Conservation (phyloP, 768 basidiomycete species). For the Russula griseocarnosa region DNA sequence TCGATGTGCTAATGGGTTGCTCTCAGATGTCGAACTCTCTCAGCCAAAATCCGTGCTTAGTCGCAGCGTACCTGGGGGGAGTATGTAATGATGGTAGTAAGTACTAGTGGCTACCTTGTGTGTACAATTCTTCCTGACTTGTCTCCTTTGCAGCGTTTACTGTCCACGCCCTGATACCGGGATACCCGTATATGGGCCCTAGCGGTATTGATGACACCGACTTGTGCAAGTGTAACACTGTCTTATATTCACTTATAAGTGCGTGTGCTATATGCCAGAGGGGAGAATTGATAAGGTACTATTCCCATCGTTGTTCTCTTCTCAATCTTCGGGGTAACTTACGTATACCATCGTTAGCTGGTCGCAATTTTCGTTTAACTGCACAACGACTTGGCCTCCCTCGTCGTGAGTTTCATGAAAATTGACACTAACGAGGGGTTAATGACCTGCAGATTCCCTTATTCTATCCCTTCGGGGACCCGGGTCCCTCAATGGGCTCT, state of each 20-base stretch:
- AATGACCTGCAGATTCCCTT: constrained; percentile 1
- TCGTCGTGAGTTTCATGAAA: constrained; percentile 6
- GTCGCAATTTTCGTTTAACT: neutral
- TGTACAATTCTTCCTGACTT: neutral
- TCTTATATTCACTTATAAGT: constrained; percentile 18
- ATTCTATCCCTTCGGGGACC: constrained; percentile 13
- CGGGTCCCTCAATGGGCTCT: constrained; percentile 14
- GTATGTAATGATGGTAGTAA: constrained; percentile 17
- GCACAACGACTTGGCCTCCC: neutral
- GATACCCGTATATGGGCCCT: constrained; percentile 5
- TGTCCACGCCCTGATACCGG: neutral
- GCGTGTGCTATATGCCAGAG: constrained; percentile 21
- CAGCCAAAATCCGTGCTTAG: constrained; percentile 12
- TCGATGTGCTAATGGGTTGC: neutral
- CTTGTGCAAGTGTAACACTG: constrained; percentile 19
- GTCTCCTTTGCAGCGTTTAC: constrained; percentile 9
- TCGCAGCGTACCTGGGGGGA: constrained; percentile 10
- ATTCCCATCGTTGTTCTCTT: too few species aligned
- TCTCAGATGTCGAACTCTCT: constrained; percentile 11
- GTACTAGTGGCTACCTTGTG: neutral
- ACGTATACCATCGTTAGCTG: neutral
- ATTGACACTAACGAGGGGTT: neutral
- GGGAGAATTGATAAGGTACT: neutral
- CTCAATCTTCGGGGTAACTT: neutral
- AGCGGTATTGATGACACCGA: neutral